Evolutionary conservation across 805 yeast species (phyloP), one percentile per base, ranked within the genome.

Genomic region (Wickerhamiella vanderwaltii): DNA sequence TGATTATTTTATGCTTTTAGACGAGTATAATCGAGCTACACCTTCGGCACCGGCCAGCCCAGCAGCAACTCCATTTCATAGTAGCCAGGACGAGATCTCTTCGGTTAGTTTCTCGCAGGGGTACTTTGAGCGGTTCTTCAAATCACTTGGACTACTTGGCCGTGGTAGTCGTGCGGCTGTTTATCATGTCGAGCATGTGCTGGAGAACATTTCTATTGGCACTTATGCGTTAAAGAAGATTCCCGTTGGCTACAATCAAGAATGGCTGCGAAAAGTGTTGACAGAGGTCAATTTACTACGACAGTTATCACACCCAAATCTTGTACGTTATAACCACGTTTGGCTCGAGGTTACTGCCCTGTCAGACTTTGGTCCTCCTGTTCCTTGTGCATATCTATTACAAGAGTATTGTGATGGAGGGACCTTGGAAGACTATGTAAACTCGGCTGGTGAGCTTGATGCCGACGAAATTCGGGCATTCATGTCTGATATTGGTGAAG

Each of bases 391-490:
- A 4, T 86, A 75, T 51, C 80, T 86, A 7, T 62, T 86, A 11
- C 88, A 82, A 57, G 94, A 86, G 54, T 86, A 80, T 55, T 86
- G 95, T 54, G 79, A 75, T 39, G 94, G 94, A 12, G 95, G 95
- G 0, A 84, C 84, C 31, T 59, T 86, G 43, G 95, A 86, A 52
- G 81, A 76, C 41, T 68, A 79, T 48, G 65, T 79, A 1, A 50
- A 57, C 5, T 53, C 56, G 19, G 61, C 39, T 54, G 36, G 36
- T 4, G 26, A 19, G 6, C 17, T 33, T 11, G 56, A 29, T 52
- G 55, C 18, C 69, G 73, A 1, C 6, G 35, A 38, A 20, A 77
- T 84, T n/a, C 65, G 74, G 53, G 69, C 75, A 36, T 75, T 82
- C 41, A 73, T 83, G 51, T 64, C 57, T 35, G 93, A 84, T 55